Conservation (phyloP, 1,139 yeast genomes). For the Protomyces arabidopsidicola region DNA sequence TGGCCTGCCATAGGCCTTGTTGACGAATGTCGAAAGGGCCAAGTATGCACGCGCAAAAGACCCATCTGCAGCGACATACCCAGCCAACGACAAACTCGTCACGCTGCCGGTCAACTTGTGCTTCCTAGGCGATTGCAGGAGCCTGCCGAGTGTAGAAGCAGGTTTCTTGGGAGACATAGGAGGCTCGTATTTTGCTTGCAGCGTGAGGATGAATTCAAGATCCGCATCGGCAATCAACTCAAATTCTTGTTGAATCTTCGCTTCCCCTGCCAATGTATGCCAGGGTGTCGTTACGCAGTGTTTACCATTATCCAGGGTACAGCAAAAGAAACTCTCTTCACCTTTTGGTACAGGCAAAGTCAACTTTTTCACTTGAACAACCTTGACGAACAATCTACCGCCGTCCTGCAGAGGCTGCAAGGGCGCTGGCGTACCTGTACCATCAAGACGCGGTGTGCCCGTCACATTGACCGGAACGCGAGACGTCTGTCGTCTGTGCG, state of each 20-base stretch:
- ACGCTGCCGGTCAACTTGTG: slow-evolving; percentile 17
- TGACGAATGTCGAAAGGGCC: slow-evolving; percentile 21
- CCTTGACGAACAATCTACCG: slow-evolving; percentile 19
- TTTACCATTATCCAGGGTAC: slow-evolving; percentile 78
- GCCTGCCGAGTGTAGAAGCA: slow-evolving; percentile 16
- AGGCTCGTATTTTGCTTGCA: slow-evolving; percentile 48
- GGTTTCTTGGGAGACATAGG: slow-evolving; percentile 9
- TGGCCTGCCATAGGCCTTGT: slow-evolving; percentile 28
- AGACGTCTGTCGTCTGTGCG: slow-evolving; percentile 11
- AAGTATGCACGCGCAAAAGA: slow-evolving; percentile 27
- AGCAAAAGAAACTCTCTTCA: slow-evolving; percentile 25
- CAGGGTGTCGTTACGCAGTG: slow-evolving; percentile 77
- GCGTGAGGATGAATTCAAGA: slow-evolving; percentile 65
- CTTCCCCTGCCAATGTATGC: slow-evolving; percentile 46
- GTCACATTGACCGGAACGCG: slow-evolving; percentile 10
- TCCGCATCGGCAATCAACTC: slow-evolving; percentile 68
- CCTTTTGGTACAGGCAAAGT: slow-evolving; percentile 22
- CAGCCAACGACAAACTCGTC: slow-evolving; percentile 16
- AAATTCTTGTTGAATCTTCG: slow-evolving; percentile 71
- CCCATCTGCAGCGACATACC: slow-evolving; percentile 27
- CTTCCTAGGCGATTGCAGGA: slow-evolving; percentile 25
- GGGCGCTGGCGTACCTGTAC: neutral
- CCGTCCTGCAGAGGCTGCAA: slow-evolving; percentile 1
- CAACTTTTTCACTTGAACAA: slow-evolving; percentile 9
- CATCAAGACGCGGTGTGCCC: slow-evolving; percentile 10